These are phyloP conservation scores for Microcyclosporella mali DNA, from an alignment of 2,329 filamentous ascomycete species.

Conservation along the genomic window DNA sequence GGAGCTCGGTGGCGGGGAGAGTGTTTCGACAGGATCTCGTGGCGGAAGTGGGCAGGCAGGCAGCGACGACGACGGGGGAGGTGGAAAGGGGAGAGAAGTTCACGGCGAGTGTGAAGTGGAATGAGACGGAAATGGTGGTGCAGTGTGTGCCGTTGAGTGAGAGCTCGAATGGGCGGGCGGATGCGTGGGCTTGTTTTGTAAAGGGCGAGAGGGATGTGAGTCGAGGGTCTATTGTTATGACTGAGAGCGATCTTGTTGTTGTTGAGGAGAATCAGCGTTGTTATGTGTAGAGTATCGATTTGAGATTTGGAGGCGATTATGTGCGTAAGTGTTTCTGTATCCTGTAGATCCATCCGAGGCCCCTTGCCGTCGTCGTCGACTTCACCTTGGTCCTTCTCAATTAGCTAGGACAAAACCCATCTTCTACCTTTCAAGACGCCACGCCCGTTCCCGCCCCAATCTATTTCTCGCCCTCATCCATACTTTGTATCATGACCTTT, in stretches of 20 bases:
- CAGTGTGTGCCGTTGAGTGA: conserved; percentile 6
- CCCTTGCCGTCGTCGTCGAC: too few species aligned
- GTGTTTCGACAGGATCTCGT: conserved; percentile 15
- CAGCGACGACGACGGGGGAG: background rate
- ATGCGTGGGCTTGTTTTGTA: conserved; percentile 11
- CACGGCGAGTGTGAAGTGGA: conserved; percentile 6
- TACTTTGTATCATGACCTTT: conserved; percentile 88
- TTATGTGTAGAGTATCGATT: too few species aligned
- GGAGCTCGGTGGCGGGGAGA: conserved; percentile 8
- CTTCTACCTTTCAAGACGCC: too few species aligned
- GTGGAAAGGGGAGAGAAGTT: conserved; percentile 6
- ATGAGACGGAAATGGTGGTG: conserved; percentile 8
- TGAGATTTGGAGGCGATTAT: too few species aligned
- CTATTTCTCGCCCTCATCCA: conserved; percentile 34
- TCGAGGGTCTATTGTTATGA: background rate
- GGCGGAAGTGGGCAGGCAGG: conserved; percentile 12
- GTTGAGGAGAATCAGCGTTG: too few species aligned
- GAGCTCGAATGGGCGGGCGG: background rate
- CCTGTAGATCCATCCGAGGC: too few species aligned
- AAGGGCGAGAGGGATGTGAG: background rate
- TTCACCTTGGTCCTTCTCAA: too few species aligned
- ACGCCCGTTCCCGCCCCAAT: too few species aligned
- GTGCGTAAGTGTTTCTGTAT: too few species aligned
- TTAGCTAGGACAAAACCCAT: too few species aligned
- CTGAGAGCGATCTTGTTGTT: background rate